Conservation (phyloP, 768 basidiomycete genomes). For the Termitomyces sp. region DNA sequence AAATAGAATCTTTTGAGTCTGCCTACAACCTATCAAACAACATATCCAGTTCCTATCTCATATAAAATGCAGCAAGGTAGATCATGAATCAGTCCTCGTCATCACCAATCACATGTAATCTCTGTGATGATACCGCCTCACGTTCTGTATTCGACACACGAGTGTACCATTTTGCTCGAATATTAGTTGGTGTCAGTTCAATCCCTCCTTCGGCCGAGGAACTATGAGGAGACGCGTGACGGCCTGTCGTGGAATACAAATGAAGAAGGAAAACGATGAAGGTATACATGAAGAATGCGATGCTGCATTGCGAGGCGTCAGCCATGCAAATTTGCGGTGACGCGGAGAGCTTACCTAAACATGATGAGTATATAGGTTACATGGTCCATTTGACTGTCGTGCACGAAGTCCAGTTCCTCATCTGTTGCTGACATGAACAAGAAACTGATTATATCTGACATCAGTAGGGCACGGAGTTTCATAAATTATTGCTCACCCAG, state of each 20-base stretch:
- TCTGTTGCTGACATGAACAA: constrained; percentile 94
- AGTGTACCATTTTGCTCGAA: constrained; percentile 56
- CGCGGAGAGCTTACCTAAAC: constrained; percentile 49
- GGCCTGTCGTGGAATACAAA: constrained; percentile 59
- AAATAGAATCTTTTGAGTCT: not conserved
- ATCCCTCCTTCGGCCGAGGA: constrained; percentile 4
- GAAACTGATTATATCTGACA: constrained; percentile 33
- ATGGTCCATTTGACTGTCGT: constrained; percentile 78
- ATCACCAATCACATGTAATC: constrained; percentile 24
- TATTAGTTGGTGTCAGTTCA: constrained; percentile 11
- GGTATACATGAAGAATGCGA: constrained; percentile 75
- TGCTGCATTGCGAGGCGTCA: constrained; percentile 26
- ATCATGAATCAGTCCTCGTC: constrained; percentile 23
- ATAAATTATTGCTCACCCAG: constrained; percentile 44
- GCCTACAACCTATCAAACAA: not conserved
- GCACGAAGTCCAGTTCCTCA: constrained; percentile 72
- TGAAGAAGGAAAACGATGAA: constrained; percentile 66
- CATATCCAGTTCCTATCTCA: not conserved
- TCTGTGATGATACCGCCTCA: constrained; percentile 2
- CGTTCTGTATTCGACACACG: constrained; percentile 43
- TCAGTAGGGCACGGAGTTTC: not conserved
- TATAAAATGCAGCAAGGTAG: not conserved
- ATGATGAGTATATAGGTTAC: constrained; percentile 86
- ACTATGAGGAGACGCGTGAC: constrained; percentile 33
- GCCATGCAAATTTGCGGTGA: not conserved